These are phyloP conservation scores for Porcisia deanei DNA, from an alignment of 208 protist species.

Conservation along the genomic window DNA sequence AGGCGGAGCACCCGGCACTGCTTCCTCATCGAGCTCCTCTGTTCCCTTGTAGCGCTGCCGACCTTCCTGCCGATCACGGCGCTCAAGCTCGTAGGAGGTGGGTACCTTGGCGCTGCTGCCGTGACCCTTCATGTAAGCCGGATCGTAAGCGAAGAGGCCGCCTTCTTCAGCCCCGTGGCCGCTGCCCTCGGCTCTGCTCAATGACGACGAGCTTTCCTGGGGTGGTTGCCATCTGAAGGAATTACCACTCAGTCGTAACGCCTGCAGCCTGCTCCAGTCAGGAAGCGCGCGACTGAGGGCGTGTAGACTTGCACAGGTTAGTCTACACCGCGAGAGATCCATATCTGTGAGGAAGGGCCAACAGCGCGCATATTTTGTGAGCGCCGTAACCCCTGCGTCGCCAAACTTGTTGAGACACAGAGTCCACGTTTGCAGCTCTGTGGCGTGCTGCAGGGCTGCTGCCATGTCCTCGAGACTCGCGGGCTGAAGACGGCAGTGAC, in stretches of 20 bases:
- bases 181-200: neutral
- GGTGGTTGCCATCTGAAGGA: slow-evolving; percentile 35
- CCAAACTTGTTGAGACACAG: slow-evolving; percentile 64
- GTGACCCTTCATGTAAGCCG: slow-evolving; percentile 45
- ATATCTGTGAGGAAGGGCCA: slow-evolving; percentile 60
- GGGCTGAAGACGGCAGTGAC: slow-evolving; percentile 57
- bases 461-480: slow-evolving; percentile 30
- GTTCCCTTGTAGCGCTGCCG: slow-evolving; percentile 57
- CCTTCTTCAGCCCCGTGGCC: slow-evolving; percentile 11
- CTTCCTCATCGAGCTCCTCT: slow-evolving; percentile 18
- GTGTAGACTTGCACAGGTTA: slow-evolving; percentile 42
- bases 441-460: slow-evolving; percentile 35
- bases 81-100: slow-evolving; percentile 79
- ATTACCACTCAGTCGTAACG: slow-evolving; percentile 67
- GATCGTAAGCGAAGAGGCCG: slow-evolving; percentile 72
- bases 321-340: slow-evolving; percentile 73
- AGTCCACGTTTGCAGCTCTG: slow-evolving; percentile 35
- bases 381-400: slow-evolving; percentile 43
- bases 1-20: neutral
- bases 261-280: slow-evolving; percentile 33
- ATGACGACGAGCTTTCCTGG: neutral
- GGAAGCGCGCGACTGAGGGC: slow-evolving; percentile 39
- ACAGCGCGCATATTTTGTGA: slow-evolving; percentile 36
- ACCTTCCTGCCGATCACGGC: slow-evolving; percentile 61
- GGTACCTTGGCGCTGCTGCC: slow-evolving; percentile 48